phyloP scores from a whole-genome alignment of 805 yeast species.

The Hanseniaspora pseudoguilliermondii region DNA sequence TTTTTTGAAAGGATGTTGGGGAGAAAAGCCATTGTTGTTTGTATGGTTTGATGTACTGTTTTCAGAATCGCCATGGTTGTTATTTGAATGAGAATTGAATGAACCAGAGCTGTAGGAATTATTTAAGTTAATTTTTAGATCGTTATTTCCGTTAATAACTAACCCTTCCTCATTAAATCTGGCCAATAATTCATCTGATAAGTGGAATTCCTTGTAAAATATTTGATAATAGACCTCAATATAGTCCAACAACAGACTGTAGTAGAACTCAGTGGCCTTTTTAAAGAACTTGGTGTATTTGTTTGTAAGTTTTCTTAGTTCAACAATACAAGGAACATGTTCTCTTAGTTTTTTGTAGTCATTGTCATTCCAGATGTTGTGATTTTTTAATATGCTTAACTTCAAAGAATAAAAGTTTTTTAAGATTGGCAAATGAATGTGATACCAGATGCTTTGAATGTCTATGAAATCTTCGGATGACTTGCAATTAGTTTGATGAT shows the following conservation, averaged over 20 bases:
- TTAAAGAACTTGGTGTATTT: slow-evolving; percentile 38
- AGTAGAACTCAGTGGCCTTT: slow-evolving; percentile 38
- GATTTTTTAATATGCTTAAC: slow-evolving; percentile 20
- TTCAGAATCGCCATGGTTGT: neutral
- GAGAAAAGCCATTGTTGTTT: neutral
- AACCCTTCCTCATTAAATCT: slow-evolving; percentile 12
- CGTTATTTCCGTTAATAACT: slow-evolving; percentile 8
- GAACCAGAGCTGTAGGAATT: neutral
- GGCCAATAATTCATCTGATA: slow-evolving; percentile 4
- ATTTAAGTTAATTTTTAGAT: neutral
- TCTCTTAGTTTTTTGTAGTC: slow-evolving; percentile 22
- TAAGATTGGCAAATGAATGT: slow-evolving; percentile 52
- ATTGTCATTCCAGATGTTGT: slow-evolving; percentile 14
- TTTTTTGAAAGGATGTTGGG: slow-evolving; percentile 5
- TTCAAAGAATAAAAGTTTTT: slow-evolving; percentile 22
- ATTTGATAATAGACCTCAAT: slow-evolving; percentile 3
- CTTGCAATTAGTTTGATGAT: neutral
- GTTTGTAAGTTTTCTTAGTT: slow-evolving; percentile 43
- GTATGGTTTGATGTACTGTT: neutral
- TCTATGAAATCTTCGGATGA: slow-evolving; percentile 33
- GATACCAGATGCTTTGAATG: slow-evolving; percentile 36
- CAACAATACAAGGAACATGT: slow-evolving; percentile 29
- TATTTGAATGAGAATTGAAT: neutral
- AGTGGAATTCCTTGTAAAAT: neutral
- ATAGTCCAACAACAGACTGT: slow-evolving; percentile 14